Evolutionary conservation across 2,329 filamentous ascomycete species (phyloP).

Genomic region (Dryadomyces quercus-mongolicae): DNA sequence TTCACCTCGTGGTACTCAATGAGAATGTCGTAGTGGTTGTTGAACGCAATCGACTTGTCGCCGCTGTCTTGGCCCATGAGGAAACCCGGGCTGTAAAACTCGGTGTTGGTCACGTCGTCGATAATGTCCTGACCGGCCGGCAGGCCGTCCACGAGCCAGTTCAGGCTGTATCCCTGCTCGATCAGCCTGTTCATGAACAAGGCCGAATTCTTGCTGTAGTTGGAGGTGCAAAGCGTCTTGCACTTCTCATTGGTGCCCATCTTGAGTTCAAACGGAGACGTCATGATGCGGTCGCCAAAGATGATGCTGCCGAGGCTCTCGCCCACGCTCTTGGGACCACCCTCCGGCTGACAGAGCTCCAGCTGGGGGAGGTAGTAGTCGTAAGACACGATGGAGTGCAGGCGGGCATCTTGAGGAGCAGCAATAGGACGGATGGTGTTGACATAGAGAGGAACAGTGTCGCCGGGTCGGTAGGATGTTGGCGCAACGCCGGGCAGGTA

Average conservation of each 20-base stretch:
- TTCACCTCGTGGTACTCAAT: constrained; percentile 83
- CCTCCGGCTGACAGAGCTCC: constrained; percentile 73
- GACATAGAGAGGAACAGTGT: constrained; percentile 76
- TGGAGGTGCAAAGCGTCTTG: constrained; percentile 61
- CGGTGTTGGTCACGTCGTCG: constrained; percentile 62
- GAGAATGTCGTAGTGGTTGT: constrained; percentile 93
- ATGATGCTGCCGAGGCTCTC: constrained; percentile 93
- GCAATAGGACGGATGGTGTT: constrained; percentile 85
- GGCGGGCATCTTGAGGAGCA: constrained; percentile 61
- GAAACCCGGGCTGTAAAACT: constrained; percentile 89
- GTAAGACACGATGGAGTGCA: constrained; percentile 89
- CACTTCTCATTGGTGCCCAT: constrained; percentile 85
- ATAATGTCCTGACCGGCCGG: constrained; percentile 76
- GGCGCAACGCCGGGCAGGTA: constrained; percentile 95
- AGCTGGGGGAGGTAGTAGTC: constrained; percentile 90
- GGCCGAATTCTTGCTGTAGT: constrained; percentile 52
- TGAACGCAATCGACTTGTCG: constrained; percentile 43
- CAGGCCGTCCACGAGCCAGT: constrained; percentile 91
- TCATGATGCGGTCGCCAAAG: constrained; percentile 94
- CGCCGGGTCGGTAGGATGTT: constrained; percentile 73
- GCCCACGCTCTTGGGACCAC: constrained; percentile 64
- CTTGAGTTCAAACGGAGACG: constrained; percentile 77
- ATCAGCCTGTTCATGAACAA: constrained; percentile 78
- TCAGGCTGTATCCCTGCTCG: constrained; percentile 75
- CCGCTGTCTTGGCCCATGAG: constrained; percentile 52